Base-by-base conservation (phyloP, 306 rosid species). In the Leucaena leucocephala region DNA sequence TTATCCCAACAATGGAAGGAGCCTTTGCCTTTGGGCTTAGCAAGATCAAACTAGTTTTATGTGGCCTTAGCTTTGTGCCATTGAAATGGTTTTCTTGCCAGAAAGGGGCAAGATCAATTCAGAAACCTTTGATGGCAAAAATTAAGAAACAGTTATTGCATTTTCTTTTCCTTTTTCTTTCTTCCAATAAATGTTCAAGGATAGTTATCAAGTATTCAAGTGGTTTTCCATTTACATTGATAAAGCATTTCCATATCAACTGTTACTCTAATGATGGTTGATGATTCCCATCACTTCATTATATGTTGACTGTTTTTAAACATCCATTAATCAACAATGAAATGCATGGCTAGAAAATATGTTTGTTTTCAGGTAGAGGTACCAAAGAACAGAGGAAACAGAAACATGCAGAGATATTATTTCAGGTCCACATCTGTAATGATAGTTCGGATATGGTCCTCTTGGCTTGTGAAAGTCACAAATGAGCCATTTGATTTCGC, bases 381-480 rank as follows among this genome's bases (percentile, higher is more conserved):
- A 78, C 99, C 99, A 12, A 93, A 82, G 87, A 95, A 95, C 77
- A 84, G 97, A 50, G 99, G 99, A 68, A 95, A 90, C 72, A 89
- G 87, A 71, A 85, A 84, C 52, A 95, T 95, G 98, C 98, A 93
- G 44, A 87, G 93, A 66, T 95, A 80, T 76, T 89, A 63, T 86
- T 95, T 95, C 84, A 91, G 74, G 95, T 91, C 97, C 3, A 57
- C 91, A 39, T 83, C 91, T 64, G 85, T 82, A 40, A 86, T 77
- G 84, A 86, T 95, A 76, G 89, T 89, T 8, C 89, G 99, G 81
- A 91, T 95, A 82, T 91, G 99, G 99, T 95, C 99, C 54, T 95
- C 98, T 0, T 95, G 98, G 98, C 97, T 95, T 43, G 94, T 95
- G 67, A 91, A 91, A 84, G 84, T 85, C 78, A 87, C 86, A 80